Evolutionary conservation across 202 grass and related monocot species (phyloP), one percentile per base, ranked within the genome.

Genomic region (Saccharum hybrid): DNA sequence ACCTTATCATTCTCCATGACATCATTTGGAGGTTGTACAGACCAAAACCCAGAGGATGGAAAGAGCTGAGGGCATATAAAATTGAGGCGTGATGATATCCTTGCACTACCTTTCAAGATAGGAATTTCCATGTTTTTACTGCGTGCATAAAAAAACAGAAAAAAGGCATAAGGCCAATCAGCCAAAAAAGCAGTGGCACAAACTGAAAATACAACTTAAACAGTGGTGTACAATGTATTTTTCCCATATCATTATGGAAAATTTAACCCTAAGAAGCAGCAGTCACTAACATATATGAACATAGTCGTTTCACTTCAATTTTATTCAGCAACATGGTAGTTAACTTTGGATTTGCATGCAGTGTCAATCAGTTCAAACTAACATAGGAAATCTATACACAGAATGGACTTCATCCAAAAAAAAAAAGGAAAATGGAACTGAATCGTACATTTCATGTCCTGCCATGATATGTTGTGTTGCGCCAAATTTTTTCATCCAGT

Each of bases 71-170:
- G 89, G 70, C 92, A 95, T 81, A 92, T 70, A 85, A 91, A 95
- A 87, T 93, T 91, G 57, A 98, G 92, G 64, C 83, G 85, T 34
- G 96, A 98, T 62, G 88, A 93, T 87, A 98, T 91, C 83, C 85
- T 91, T 85, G 90, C 85, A 91, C 96, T 98, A 75, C 92, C 85
- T 87, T 95, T 92, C 49, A 98, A 72, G 66, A 98, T 92, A 67
- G 92, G 96, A 89, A 95, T 91, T 84, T 93, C 93, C 85, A 93
- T 90, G 74, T 98, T 98, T 85, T 91, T 95, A 77, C 96, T 98
- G 87, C 18, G 54, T 28, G 14, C 54, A 46, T 61, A 0, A 18
- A 60, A 74, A 77, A 68, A 36, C 0, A 18, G 31, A 9, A 9
- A 19, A 70, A 62, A 61, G n/a, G 49, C 52, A 72, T 3, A 9